A percentile compares a stretch with the other conserved stretches of the same genome.
phyloP scores from a whole-genome alignment of 345 rosid genomes.

The Firmiana major region DNA sequence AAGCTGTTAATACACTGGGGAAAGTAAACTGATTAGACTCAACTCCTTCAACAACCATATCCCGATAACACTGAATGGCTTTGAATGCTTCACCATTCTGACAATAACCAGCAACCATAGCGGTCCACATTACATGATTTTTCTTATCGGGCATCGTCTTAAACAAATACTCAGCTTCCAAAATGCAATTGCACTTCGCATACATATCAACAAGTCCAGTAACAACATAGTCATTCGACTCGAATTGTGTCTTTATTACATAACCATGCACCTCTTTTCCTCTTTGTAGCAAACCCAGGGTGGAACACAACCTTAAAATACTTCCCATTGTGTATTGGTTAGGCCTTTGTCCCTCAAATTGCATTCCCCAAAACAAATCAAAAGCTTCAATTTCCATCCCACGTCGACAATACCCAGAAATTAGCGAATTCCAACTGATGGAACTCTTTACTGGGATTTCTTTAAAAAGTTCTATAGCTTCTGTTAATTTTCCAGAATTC shows the following conservation, averaged over 20 bases:
- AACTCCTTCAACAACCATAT: constrained; percentile 55
- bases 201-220: constrained; percentile 84
- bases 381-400: constrained; percentile 58
- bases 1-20: constrained; percentile 76
- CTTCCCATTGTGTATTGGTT: constrained; percentile 68
- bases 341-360: constrained; percentile 50
- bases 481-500: constrained; percentile 51
- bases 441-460: constrained; percentile 50
- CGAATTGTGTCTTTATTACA: constrained; percentile 48
- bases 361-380: constrained; percentile 61
- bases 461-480: constrained; percentile 49
- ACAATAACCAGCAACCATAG: constrained; percentile 79
- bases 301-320: constrained; percentile 58
- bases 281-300: constrained; percentile 34
- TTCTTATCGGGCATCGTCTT: constrained; percentile 31
- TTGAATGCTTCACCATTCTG: constrained; percentile 47
- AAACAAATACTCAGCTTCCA: constrained; percentile 71
- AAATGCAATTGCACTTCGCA: constrained; percentile 58
- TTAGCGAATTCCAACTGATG: constrained; percentile 77
- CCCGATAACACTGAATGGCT: constrained; percentile 60
- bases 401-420: constrained; percentile 63
- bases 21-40: constrained; percentile 71
- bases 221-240: constrained; percentile 51
- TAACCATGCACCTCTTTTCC: constrained; percentile 80
- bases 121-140: constrained; percentile 77